Evolutionary conservation across 768 basidiomycete genomes (phyloP), one percentile per base, ranked within the genome.

Genomic region (Sistotremastrum niveocremeum): DNA sequence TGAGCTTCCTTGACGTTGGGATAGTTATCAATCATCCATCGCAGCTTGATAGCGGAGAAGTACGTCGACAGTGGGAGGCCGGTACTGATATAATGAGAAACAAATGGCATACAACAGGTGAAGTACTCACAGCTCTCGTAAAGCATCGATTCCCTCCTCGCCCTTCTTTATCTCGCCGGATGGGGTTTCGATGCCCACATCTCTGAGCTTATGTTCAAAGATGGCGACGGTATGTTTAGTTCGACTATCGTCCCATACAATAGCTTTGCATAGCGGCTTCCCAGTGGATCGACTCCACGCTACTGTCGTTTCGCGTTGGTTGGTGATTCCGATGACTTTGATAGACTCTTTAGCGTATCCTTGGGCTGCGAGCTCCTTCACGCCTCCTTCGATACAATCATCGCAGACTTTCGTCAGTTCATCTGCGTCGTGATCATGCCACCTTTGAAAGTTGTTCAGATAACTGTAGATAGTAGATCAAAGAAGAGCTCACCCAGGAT

Each of bases 171-270:
- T 75, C 39, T 70, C 65, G 32, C 83, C 84, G 28, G 72, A 63
- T 34, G 71, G 61, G 44, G 83, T 72, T 57, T 90, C 76, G 48
- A 95, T 74, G 5, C 93, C 91, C 6, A 71, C 69, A n/a, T 72
- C 69, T 46, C 73, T 62, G 33, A 95, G 71, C 56, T 83, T 76
- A 43, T 76, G 69, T 60, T 85, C 77, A 53, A 76, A 87, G 53
- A 83, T 77, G n/a, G 79, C 76, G 11, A 98, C 90, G 4, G 76
- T 74, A 52, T 79, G 76, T 55, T 84, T 87, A 46, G 88, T 97
- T 42, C 95, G 78, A n/a, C 81, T 80, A 61, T 99, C 95, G 49
- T 84, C 81, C 95, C 95, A 99, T 7, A 97, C 95, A 55, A 99
- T 85, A 28, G 89, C 87, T 45, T 71, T 77, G 65, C 86, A 87